Evolutionary conservation across 495 filamentous ascomycete genomes (phyloP).

Genomic region (Xylaria castorea): DNA sequence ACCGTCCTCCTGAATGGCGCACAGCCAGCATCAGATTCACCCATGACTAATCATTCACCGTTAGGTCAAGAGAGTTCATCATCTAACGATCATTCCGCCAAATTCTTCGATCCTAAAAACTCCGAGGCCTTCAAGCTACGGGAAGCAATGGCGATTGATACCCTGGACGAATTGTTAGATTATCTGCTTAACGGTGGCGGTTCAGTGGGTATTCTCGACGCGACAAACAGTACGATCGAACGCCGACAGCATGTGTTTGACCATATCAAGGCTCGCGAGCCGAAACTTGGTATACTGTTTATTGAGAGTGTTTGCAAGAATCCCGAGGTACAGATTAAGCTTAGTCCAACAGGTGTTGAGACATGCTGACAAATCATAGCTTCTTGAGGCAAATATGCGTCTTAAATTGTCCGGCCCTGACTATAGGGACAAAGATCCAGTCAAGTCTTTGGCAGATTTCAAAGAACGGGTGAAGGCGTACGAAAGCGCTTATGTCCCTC

Average conservation of each 20-base stretch:
- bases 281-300: conserved; percentile 87
- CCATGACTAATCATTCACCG: conserved; percentile 26
- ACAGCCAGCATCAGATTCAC: conserved; percentile 43
- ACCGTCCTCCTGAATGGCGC: conserved; percentile 57
- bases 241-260: conserved; percentile 84
- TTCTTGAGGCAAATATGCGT: conserved; percentile 96
- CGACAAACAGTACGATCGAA: conserved; percentile 92
- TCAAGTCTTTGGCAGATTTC: conserved; percentile 84
- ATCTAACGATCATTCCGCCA: conserved; percentile 76
- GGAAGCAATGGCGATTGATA: conserved; percentile 90
- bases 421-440: conserved; percentile 91
- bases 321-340: conserved; percentile 55
- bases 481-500: conserved; percentile 87
- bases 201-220: conserved; percentile 96
- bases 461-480: conserved; percentile 93
- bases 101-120: conserved; percentile 94
- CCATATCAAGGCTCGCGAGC: conserved; percentile 80
- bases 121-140: conserved; percentile 79
- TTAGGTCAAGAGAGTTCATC: conserved; percentile 57
- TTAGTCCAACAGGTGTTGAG: not conserved
- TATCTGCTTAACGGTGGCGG: conserved; percentile 83
- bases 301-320: conserved; percentile 94
- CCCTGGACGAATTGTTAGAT: conserved; percentile 87
- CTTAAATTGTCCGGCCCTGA: conserved; percentile 96
- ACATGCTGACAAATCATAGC: conserved; percentile 38